Conservation (phyloP, 1,139 yeast genomes). For the Yamadazyma triangularis region DNA sequence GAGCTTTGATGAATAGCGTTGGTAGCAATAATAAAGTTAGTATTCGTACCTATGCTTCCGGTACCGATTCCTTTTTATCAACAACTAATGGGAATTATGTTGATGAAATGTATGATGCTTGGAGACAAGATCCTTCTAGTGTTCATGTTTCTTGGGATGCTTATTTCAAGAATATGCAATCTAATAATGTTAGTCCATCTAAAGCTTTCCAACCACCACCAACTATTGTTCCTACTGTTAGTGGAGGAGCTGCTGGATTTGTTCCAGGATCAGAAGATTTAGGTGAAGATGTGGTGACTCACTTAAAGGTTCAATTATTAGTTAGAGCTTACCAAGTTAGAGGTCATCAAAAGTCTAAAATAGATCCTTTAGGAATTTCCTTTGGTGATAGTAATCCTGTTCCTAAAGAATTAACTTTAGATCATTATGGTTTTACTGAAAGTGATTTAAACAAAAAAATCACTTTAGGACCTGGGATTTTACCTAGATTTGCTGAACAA, state of each 20-base stretch:
- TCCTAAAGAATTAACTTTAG: constrained; percentile 88
- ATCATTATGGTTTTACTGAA: constrained; percentile 86
- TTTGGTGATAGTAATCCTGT: constrained; percentile 62
- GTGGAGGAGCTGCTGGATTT: constrained; percentile 65
- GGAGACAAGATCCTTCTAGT: constrained; percentile 84
- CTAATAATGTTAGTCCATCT: constrained; percentile 62
- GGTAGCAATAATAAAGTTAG: no score
- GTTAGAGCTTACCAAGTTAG: constrained; percentile 99
- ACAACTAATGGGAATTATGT: constrained; percentile 87
- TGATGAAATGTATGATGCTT: constrained; percentile 96
- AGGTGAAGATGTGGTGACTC: constrained; percentile 71
- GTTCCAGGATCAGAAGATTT: constrained; percentile 44
- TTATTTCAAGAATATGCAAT: constrained; percentile 85
- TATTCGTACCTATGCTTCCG: constrained; percentile 75
- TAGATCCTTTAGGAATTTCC: constrained; percentile 90
- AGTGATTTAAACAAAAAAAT: constrained; percentile 79
- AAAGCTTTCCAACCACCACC: constrained; percentile 90
- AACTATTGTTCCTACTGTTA: constrained; percentile 68
- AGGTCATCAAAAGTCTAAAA: constrained; percentile 93
- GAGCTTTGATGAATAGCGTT: constrained; percentile 9
- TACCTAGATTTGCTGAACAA: constrained; percentile 79
- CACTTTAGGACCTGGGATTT: constrained; percentile 94
- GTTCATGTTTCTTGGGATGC: constrained; percentile 98
- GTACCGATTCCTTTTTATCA: constrained; percentile 69
- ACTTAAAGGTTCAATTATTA: constrained; percentile 89